These are phyloP conservation scores for Nannizziopsis arthrosporioides DNA, from an alignment of 2,329 filamentous ascomycete species.

Conservation along the genomic window DNA sequence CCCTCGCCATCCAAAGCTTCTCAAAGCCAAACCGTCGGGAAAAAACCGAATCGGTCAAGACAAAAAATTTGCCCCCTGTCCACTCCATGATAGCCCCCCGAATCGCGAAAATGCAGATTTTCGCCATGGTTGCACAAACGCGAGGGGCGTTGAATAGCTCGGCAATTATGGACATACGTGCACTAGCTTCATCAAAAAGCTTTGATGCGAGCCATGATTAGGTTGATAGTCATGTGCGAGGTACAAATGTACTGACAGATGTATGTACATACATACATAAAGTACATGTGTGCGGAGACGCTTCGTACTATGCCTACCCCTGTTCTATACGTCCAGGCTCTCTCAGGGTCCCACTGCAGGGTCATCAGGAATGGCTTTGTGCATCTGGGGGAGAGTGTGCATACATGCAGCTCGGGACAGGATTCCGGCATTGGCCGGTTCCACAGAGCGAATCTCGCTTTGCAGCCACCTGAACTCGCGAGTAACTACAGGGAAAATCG, in stretches of 20 bases:
- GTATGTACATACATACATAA: not conserved
- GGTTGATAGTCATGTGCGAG: not conserved
- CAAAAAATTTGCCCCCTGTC: too few relatives aligned
- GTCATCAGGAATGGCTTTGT: not conserved
- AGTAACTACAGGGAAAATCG: not conserved
- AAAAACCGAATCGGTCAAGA: too few relatives aligned
- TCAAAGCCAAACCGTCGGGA: not conserved
- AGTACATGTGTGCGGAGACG: not conserved
- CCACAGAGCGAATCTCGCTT: not conserved
- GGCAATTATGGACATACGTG: not conserved
- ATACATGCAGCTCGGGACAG: not conserved
- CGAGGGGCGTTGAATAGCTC: not conserved
- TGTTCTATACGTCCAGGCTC: too few relatives aligned
- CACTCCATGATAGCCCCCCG: not conserved
- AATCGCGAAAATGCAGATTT: not conserved
- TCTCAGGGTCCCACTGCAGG: conserved; percentile 5
- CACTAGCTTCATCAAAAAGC: not conserved
- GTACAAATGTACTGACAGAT: not conserved
- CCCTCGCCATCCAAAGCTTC: too few relatives aligned
- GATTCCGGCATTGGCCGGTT: conserved; percentile 1
- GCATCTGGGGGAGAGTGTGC: not conserved
- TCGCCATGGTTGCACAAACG: not conserved
- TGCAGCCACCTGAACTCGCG: not conserved
- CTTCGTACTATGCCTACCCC: too few relatives aligned
- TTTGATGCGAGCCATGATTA: too few relatives aligned